A percentile compares a stretch with the other conserved stretches of the same genome.
Evolutionary conservation across 2,329 filamentous ascomycete species (phyloP).

Genomic region (Ceratocystis albifundus): DNA sequence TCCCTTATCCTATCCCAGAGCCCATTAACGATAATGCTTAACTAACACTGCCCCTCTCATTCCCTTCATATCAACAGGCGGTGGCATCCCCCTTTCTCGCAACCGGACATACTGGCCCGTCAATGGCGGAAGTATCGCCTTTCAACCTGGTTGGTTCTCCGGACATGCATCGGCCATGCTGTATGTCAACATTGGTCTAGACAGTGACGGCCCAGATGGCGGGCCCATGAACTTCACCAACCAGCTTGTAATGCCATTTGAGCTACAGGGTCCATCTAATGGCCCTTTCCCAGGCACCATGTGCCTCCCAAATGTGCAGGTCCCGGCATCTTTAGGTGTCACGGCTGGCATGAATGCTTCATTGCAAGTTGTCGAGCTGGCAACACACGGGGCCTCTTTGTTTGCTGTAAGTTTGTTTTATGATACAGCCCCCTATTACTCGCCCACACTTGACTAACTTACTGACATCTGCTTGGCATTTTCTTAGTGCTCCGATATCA

Average conservation of each 20-base stretch:
- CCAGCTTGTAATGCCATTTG: conserved; percentile 59
- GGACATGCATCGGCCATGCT: conserved; percentile 65
- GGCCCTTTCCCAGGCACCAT: conserved; percentile 63
- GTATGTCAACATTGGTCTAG: conserved; percentile 73
- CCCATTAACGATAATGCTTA: neutral
- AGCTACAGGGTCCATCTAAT: conserved; percentile 61
- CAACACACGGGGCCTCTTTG: conserved; percentile 61
- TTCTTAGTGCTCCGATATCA: conserved; percentile 69
- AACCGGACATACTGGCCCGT: conserved; percentile 78
- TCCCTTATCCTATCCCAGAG: neutral
- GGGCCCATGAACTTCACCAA: conserved; percentile 39
- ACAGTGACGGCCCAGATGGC: conserved; percentile 42
- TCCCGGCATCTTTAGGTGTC: conserved; percentile 49
- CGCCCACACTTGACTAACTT: neutral
- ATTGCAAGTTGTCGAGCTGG: conserved; percentile 64
- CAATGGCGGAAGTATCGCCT: conserved; percentile 58
- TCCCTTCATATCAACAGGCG: conserved; percentile 42
- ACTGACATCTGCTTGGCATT: neutral
- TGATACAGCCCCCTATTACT: neutral
- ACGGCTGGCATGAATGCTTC: conserved; percentile 66
- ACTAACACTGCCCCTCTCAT: conserved; percentile 14
- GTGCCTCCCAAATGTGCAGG: conserved; percentile 67
- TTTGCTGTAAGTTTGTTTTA: conserved; percentile 50
- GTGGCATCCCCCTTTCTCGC: conserved; percentile 56
- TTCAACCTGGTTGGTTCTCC: conserved; percentile 81